Evolutionary conservation across 2,329 filamentous ascomycete species (phyloP).

Genomic region (Trichoderma hamatum): DNA sequence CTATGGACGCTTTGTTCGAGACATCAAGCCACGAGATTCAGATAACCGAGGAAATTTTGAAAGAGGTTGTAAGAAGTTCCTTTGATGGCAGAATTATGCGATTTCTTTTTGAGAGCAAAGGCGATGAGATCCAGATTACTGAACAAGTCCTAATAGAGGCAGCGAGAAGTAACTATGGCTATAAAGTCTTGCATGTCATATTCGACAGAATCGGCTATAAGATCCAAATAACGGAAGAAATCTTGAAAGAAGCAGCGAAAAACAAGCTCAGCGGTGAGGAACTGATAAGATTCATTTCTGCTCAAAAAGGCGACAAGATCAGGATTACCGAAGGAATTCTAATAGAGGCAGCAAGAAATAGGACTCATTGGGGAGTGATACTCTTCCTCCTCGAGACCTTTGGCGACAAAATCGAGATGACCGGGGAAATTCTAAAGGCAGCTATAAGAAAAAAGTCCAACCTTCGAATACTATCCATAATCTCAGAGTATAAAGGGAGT

Average conservation of each 20-base stretch:
- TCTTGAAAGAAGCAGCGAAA: neutral
- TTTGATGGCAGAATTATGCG: neutral
- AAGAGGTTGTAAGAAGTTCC: neutral
- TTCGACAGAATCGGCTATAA: fast-evolving
- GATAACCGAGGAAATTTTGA: neutral
- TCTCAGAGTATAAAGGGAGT: neutral
- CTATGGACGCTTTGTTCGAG: neutral
- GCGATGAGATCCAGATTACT: neutral
- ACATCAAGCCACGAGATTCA: neutral
- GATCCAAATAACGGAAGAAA: neutral
- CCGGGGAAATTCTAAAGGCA: too few species aligned
- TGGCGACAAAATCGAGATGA: too few species aligned
- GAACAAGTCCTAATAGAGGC: neutral
- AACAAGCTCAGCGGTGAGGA: too few species aligned
- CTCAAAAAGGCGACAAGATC: too few species aligned
- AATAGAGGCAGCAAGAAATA: too few species aligned
- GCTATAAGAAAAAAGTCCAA: too few species aligned
- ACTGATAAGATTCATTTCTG: too few species aligned
- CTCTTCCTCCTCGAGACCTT: too few species aligned
- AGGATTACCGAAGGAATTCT: too few species aligned
- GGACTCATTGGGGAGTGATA: too few species aligned
- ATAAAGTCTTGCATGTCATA: fast-evolving
- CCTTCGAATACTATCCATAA: neutral
- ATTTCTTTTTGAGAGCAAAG: neutral
- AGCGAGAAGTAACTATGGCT: neutral